A percentile compares a stretch with the other conserved stretches of the same genome.
phyloP scores from a whole-genome alignment of 1,284 basidiomycete species.

The Termitomyces sp. region DNA sequence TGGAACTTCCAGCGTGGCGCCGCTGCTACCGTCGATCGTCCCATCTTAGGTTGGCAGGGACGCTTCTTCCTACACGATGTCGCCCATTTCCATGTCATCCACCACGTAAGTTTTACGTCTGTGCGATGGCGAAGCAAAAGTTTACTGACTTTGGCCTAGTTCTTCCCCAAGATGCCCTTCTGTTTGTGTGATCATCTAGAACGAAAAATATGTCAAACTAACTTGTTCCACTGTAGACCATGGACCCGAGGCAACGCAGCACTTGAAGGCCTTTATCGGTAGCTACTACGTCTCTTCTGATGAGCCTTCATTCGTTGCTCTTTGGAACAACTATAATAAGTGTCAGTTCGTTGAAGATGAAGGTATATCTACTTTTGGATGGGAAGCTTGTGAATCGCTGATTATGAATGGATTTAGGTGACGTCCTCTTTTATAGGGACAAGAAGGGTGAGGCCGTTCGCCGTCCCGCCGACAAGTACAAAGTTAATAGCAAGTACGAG shows the following conservation, averaged over 20 bases:
- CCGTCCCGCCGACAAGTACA: constrained; percentile 26
- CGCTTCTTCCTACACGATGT: constrained; percentile 54
- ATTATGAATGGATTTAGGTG: constrained; percentile 26
- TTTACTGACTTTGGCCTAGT: constrained; percentile 22
- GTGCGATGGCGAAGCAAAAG: background rate
- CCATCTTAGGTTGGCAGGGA: constrained; percentile 48
- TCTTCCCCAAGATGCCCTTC: constrained; percentile 51
- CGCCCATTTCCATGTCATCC: constrained; percentile 45
- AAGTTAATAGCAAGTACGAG: constrained; percentile 11
- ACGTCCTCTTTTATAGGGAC: constrained; percentile 64
- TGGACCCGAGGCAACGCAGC: constrained; percentile 45
- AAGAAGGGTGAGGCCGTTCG: constrained; percentile 39
- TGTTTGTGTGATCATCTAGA: constrained; percentile 29
- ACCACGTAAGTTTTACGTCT: constrained; percentile 32
- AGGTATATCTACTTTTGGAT: constrained; percentile 22
- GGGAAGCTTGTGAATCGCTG: background rate
- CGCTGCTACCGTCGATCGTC: constrained; percentile 44
- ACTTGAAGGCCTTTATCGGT: constrained; percentile 50
- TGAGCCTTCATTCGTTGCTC: constrained; percentile 44
- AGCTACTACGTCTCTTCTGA: constrained; percentile 49
- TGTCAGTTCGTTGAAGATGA: constrained; percentile 67
- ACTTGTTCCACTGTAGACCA: constrained; percentile 32
- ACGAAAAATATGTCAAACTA: background rate
- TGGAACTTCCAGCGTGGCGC: constrained; percentile 51
- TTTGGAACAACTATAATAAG: constrained; percentile 56